These are phyloP conservation scores for Diaporthe sp. DNA, from an alignment of 2,329 filamentous ascomycete genomes.

Conservation along the genomic window DNA sequence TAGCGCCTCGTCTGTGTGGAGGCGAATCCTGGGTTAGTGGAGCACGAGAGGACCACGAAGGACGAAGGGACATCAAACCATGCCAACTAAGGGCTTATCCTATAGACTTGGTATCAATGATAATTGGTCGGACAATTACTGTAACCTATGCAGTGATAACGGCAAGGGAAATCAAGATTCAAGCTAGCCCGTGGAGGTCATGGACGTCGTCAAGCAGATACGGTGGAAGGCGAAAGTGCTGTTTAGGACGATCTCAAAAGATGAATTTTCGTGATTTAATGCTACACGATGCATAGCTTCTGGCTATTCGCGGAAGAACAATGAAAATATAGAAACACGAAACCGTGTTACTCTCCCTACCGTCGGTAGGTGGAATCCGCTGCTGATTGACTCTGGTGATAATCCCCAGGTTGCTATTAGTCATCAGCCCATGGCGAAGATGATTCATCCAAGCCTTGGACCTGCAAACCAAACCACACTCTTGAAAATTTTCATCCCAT, in stretches of 20 bases:
- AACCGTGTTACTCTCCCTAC: too few species aligned
- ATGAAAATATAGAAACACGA: background rate
- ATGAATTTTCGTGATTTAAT: background rate
- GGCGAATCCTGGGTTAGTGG: too few species aligned
- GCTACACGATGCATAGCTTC: too few species aligned
- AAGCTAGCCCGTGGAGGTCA: slow-evolving; percentile 46
- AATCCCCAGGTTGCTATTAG: background rate
- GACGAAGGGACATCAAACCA: background rate
- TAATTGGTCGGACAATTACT: background rate
- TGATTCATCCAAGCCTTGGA: background rate
- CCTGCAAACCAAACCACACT: background rate
- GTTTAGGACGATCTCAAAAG: too few species aligned
- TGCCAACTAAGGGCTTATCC: too few species aligned
- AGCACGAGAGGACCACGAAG: background rate
- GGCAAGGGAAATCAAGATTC: background rate
- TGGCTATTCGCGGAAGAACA: rapidly evolving
- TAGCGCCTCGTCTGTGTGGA: too few species aligned
- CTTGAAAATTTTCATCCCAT: background rate
- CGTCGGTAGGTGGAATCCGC: background rate
- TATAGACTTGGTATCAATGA: too few species aligned
- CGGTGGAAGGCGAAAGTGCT: background rate
- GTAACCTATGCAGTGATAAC: too few species aligned
- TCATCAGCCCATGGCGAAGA: background rate
- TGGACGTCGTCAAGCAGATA: slow-evolving; percentile 38
- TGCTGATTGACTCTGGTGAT: background rate